A percentile compares a stretch with the other conserved stretches of the same genome.
These are phyloP conservation scores for Mortierella sp. DNA, from an alignment of 371 early-diverging fungal genomes.

Conservation along the genomic window DNA sequence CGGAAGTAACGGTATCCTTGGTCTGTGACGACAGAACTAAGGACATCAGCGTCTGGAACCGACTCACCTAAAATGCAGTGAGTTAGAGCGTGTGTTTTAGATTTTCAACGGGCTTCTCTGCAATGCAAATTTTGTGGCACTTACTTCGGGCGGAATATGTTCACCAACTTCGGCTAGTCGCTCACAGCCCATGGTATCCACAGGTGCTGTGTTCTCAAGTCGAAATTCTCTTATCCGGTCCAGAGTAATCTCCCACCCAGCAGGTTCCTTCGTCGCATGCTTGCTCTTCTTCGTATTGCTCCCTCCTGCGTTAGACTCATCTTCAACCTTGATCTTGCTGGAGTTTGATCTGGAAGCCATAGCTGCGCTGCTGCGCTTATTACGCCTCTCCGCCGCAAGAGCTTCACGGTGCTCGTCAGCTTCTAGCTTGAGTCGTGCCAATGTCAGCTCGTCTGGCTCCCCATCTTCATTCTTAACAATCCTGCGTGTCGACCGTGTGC, in stretches of 20 bases:
- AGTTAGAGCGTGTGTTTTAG: no score
- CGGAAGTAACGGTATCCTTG: constrained; percentile 92
- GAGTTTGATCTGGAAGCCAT: background rate
- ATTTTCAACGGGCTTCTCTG: background rate
- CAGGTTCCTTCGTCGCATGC: constrained; percentile 58
- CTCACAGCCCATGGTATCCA: constrained; percentile 97
- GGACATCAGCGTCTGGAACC: constrained; percentile 93
- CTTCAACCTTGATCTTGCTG: background rate
- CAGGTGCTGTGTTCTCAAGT: constrained; percentile 81
- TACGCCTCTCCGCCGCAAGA: constrained; percentile 23
- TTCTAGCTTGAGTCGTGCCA: constrained; percentile 39
- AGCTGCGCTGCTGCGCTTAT: constrained; percentile 10
- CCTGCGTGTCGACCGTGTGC: constrained; percentile 1
- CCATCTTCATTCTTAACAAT: constrained; percentile 50
- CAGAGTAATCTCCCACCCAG: constrained; percentile 79
- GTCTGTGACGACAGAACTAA: constrained; percentile 97
- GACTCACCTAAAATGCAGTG: constrained; percentile 65
- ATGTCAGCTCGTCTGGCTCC: constrained; percentile 33
- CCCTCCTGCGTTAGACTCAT: background rate
- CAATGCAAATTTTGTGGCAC: background rate
- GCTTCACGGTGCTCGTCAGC: constrained; percentile 40
- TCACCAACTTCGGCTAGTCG: constrained; percentile 72
- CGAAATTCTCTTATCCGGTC: constrained; percentile 75
- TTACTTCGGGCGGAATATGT: constrained; percentile 60
- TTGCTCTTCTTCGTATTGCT: constrained; percentile 32